Evolutionary conservation across 257 asterid genomes (phyloP), one percentile per base, ranked within the genome.

Genomic region (Hygrophila difformis): DNA sequence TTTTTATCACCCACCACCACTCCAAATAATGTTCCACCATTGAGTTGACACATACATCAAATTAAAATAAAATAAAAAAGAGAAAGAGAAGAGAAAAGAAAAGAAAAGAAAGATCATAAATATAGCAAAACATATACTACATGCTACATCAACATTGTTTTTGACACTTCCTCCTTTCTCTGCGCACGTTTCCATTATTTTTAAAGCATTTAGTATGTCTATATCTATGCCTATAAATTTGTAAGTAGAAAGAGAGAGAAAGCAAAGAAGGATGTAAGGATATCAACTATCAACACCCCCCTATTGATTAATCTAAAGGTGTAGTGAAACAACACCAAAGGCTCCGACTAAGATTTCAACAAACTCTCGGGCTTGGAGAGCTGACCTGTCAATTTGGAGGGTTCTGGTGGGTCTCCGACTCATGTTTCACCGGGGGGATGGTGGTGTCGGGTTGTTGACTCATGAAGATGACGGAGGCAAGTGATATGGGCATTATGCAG

Each of bases 401-500:
- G 18, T 55, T 71, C 76, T 6, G 83, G 71, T 50, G 77, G 87
- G 84, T 77, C 35, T 77, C 67, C 3, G 79, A 61, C 63, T 84
- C 93, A 19, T 95, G 80, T 60, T 81, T 81, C 50, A 87, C 63
- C 12, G 67, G 68, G 14, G 67, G 68, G 14, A 72, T 15, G 68
- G 78, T 45, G 36, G 75, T 48, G 38, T 88, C 95, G 12, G 80
- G 72, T 44, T 88, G 81, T 56, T 78, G 95, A 2, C 93, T 74
- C 58, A 76, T 84, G 67, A 70, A 85, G 61, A 89, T 89, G 13
- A 89, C 94, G 1, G 96, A 73, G 39, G 98, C 98, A 11, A 89
- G 91, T 31, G 96, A 84, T 59, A 82, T 56, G 40, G 98, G 98
- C 98, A 89, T 89, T 5, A 89, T 73, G 69, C 98, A 89, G 18